Conservation (phyloP, 2,329 filamentous ascomycete genomes). For the Microdochium nivale region DNA sequence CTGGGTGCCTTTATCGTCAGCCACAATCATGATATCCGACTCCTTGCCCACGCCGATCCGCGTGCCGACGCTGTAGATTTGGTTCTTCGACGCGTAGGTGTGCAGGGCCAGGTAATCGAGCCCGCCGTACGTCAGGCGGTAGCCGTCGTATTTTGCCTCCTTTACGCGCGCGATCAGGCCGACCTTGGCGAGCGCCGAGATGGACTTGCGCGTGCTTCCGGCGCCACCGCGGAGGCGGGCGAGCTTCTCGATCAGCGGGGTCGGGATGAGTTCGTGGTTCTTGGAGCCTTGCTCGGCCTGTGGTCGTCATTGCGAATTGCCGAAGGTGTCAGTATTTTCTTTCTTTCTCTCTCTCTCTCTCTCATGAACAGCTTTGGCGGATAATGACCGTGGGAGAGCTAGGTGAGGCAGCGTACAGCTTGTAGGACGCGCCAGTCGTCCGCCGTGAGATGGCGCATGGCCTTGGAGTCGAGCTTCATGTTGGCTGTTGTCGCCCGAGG, state of each 20-base stretch:
- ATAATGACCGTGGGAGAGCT: no score
- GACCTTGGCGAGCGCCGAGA: constrained; percentile 85
- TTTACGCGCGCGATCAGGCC: constrained; percentile 88
- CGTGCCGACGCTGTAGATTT: constrained; percentile 85
- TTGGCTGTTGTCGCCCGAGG: constrained; percentile 9
- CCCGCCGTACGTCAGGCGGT: constrained; percentile 91
- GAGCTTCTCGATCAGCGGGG: constrained; percentile 75
- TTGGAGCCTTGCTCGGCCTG: constrained; percentile 90
- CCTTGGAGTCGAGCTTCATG: constrained; percentile 95
- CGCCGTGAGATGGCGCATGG: constrained; percentile 80
- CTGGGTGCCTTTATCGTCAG: constrained; percentile 68
- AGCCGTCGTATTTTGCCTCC: constrained; percentile 95
- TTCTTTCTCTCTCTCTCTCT: no score
- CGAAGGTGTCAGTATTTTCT: no score
- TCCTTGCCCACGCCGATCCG: constrained; percentile 96
- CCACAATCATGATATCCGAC: constrained; percentile 92
- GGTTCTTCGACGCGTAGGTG: constrained; percentile 70
- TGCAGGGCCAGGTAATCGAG: constrained; percentile 96
- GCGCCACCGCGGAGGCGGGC: constrained; percentile 71
- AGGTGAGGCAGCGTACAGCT: constrained; percentile 64
- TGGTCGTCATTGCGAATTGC: no score
- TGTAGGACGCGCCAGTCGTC: constrained; percentile 96
- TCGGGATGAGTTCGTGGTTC: constrained; percentile 96
- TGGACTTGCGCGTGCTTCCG: constrained; percentile 74
- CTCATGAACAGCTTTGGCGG: no score